A percentile compares a stretch with the other conserved stretches of the same genome.
phyloP scores from a whole-genome alignment of 2,329 filamentous ascomycete genomes.

The Trichoderma semiorbis region DNA sequence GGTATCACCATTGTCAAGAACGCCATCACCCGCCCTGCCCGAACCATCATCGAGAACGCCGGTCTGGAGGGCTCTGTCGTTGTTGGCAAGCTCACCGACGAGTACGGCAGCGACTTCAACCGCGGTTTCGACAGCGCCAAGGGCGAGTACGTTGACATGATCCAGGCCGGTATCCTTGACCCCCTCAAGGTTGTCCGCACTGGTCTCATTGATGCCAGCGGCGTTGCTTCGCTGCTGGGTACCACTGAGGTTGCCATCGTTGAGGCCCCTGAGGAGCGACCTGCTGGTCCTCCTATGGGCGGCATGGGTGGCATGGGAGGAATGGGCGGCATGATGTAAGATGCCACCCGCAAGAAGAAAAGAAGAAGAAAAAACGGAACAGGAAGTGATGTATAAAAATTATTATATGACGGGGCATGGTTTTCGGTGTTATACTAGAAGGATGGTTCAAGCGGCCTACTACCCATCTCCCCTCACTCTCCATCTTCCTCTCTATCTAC shows the following conservation, averaged over 20 bases:
- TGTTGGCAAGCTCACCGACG: constrained; percentile 96
- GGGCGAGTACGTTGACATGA: constrained; percentile 99
- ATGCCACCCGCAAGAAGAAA: constrained; percentile 28
- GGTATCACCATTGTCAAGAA: constrained; percentile 97
- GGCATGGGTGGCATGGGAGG: constrained; percentile 63
- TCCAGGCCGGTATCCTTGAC: constrained; percentile 91
- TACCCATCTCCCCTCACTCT: constrained; percentile 34
- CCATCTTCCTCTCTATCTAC: background rate
- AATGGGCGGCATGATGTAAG: constrained; percentile 63
- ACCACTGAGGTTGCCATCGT: constrained; percentile 98
- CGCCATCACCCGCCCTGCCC: constrained; percentile 91
- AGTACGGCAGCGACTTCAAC: constrained; percentile 91
- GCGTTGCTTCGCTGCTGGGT: constrained; percentile 93
- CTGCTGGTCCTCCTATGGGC: constrained; percentile 55
- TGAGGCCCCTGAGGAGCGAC: constrained; percentile 93
- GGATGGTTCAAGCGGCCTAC: constrained; percentile 31
- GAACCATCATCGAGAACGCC: constrained; percentile 96
- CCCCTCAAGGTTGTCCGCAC: constrained; percentile 99
- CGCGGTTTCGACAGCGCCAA: constrained; percentile 95
- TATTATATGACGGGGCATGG: constrained; percentile 36
- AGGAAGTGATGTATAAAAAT: constrained; percentile 29
- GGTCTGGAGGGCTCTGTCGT: constrained; percentile 93
- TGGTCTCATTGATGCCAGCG: constrained; percentile 88
- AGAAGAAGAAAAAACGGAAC: background rate
- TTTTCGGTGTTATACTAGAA: constrained; percentile 43